Percentiles rank a stretch among this genome's conserved stretches.
Evolutionary conservation across 2,329 filamentous ascomycete species (phyloP).

Genomic region (Diplodia intermedia): DNA sequence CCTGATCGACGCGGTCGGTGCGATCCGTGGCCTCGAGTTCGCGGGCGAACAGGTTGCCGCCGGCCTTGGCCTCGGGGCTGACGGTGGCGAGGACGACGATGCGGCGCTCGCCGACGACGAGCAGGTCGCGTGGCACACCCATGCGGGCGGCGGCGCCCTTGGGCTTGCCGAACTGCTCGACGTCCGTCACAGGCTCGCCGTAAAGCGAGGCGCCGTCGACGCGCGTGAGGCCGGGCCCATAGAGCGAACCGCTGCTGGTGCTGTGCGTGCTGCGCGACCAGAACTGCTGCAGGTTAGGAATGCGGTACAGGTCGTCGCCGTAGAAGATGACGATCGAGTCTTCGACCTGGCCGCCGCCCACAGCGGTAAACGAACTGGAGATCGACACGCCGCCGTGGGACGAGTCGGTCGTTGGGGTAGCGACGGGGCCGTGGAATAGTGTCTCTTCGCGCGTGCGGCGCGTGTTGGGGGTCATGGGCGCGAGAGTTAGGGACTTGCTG

Average conservation of each 20-base stretch:
- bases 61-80: conserved; percentile 42
- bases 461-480: conserved; percentile 61
- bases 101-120: conserved; percentile 54
- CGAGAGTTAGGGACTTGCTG: conserved; percentile 48
- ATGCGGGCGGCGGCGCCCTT: conserved; percentile 50
- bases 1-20: conserved; percentile 48
- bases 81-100: conserved; percentile 50
- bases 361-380: conserved; percentile 39
- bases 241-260: conserved; percentile 47
- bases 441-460: conserved; percentile 54
- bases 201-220: conserved; percentile 51
- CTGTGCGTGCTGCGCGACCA: conserved; percentile 49
- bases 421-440: conserved; percentile 53
- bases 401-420: conserved; percentile 39
- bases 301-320: conserved; percentile 52
- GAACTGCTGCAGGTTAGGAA: conserved; percentile 54
- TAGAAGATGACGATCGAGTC: conserved; percentile 58
- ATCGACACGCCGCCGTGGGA: conserved; percentile 54
- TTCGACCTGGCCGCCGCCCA: conserved; percentile 46
- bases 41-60: conserved; percentile 41
- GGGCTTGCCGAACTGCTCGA: conserved; percentile 52
- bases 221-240: conserved; percentile 51
- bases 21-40: conserved; percentile 43
- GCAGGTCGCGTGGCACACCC: conserved; percentile 53
- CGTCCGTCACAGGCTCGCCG: conserved; percentile 53